Evolutionary conservation across 1,284 basidiomycete species (phyloP).

Genomic region (Nidula niveotomentosa): DNA sequence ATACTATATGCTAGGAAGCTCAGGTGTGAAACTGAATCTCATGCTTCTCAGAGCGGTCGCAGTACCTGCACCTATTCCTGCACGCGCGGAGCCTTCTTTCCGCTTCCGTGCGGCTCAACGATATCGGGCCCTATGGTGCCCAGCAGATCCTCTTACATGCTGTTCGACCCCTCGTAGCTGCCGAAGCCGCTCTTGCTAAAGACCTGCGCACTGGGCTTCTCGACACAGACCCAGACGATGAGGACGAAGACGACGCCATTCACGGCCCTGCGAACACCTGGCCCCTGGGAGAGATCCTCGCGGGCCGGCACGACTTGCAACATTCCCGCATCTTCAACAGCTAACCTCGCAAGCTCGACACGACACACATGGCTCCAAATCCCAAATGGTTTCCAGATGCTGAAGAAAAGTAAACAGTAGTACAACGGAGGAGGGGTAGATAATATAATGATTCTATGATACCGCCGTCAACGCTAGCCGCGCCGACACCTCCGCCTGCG

Average conservation of each 20-base stretch:
- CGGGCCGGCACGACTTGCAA: conserved; percentile 89
- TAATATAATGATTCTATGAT: conserved; percentile 25
- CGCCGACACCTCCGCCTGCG: conserved; percentile 92
- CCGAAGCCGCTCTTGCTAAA: conserved; percentile 44
- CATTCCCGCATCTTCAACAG: conserved; percentile 98
- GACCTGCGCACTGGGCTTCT: conserved; percentile 42
- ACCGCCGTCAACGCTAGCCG: conserved; percentile 78
- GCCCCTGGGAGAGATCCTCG: conserved; percentile 95
- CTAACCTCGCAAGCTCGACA: conserved; percentile 26
- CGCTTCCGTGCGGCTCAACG: conserved; percentile 89
- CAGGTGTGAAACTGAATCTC: neutral
- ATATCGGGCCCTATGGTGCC: conserved; percentile 90
- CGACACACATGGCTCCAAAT: neutral
- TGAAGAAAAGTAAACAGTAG: neutral
- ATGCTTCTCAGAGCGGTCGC: conserved; percentile 56
- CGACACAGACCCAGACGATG: conserved; percentile 12
- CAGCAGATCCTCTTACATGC: conserved; percentile 85
- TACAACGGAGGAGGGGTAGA: neutral
- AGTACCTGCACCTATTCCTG: conserved; percentile 90
- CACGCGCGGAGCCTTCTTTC: conserved; percentile 90
- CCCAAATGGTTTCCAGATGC: conserved; percentile 9
- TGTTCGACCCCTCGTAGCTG: conserved; percentile 63
- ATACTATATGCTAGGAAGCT: neutral
- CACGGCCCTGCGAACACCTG: conserved; percentile 85
- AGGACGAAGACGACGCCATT: conserved; percentile 32